phyloP scores from a whole-genome alignment of 257 asterid species.

The Solanum boliviense region DNA sequence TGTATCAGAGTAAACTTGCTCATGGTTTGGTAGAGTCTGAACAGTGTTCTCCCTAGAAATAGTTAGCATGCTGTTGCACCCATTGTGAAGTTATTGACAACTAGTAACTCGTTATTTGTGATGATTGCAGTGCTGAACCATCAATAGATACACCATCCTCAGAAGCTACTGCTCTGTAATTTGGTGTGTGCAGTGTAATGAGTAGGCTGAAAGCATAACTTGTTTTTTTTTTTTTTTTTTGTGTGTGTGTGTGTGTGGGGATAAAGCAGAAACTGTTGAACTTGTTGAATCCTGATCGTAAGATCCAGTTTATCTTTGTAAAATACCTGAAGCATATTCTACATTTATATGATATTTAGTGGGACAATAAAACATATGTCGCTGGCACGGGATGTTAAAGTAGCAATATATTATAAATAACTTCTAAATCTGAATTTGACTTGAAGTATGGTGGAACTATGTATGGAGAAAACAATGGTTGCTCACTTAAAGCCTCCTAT shows the following conservation, averaged over 20 bases:
- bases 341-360: not conserved
- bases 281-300: not conserved
- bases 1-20: not conserved
- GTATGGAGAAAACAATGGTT: not conserved
- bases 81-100: not conserved
- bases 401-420: not conserved
- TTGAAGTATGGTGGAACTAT: not conserved
- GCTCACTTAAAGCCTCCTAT: not conserved
- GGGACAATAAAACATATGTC: not conserved
- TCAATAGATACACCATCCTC: not conserved
- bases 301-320: not conserved
- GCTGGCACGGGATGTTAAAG: not conserved
- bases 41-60: not conserved
- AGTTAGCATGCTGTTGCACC: not conserved
- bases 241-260: not conserved
- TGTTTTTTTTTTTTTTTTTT: not conserved
- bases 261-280: not conserved
- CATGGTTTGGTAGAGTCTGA: not conserved
- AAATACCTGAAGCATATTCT: not conserved
- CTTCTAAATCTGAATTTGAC: not conserved
- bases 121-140: not conserved
- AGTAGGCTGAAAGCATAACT: not conserved
- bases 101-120: not conserved
- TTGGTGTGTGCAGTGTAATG: not conserved
- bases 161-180: not conserved